Evolutionary conservation across 2,329 filamentous ascomycete species (phyloP).

Genomic region (Pestalotiopsis sp.): DNA sequence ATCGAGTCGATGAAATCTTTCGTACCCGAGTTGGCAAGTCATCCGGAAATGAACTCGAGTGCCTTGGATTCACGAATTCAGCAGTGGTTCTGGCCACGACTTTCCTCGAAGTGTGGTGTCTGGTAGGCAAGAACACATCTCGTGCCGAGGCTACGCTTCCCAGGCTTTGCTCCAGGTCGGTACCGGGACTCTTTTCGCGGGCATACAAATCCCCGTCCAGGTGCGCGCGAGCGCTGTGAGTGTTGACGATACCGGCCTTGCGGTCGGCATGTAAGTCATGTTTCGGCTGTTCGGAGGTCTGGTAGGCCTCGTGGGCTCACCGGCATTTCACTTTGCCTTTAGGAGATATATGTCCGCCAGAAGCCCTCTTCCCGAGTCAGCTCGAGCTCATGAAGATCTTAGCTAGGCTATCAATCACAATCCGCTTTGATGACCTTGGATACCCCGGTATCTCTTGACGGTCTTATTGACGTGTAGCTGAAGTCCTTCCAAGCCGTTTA

Average conservation of each 20-base stretch:
- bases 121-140: conserved; percentile 20
- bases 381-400: conserved; percentile 10
- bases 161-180: conserved; percentile 29
- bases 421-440: neutral
- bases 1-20: no score
- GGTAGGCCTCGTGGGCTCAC: conserved; percentile 35
- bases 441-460: neutral
- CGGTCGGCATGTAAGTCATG: conserved; percentile 32
- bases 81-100: conserved; percentile 21
- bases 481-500: neutral
- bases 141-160: conserved; percentile 20
- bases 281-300: conserved; percentile 39
- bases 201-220: conserved; percentile 30
- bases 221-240: conserved; percentile 27
- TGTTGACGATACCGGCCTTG: conserved; percentile 36
- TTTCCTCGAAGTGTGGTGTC: conserved; percentile 21
- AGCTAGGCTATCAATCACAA: neutral
- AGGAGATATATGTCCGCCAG: conserved; percentile 16
- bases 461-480: neutral
- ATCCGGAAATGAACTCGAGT: no score
- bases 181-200: conserved; percentile 16
- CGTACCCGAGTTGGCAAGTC: no score
- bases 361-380: conserved; percentile 16
- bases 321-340: conserved; percentile 33
- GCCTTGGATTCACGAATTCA: no score